These are phyloP conservation scores for Tillandsia fasciculata DNA, from an alignment of 176 grass and related monocot genomes.

Conservation along the genomic window DNA sequence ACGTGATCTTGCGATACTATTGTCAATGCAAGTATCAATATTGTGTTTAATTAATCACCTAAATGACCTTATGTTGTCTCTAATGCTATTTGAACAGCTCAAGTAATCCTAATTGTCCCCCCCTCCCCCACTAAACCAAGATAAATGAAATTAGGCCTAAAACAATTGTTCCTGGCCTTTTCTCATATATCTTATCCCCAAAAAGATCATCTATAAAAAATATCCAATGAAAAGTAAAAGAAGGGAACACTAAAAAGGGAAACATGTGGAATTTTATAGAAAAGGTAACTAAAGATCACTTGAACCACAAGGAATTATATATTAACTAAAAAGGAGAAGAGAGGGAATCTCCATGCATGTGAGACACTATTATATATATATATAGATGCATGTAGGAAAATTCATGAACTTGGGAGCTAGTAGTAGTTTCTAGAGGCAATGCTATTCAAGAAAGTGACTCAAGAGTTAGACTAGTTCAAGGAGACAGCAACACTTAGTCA, in stretches of 20 bases:
- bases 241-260: neutral
- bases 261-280: neutral
- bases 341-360: neutral
- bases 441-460: neutral
- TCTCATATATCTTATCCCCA: neutral
- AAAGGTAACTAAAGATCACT: neutral
- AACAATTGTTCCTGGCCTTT: neutral
- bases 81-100: too few relatives aligned
- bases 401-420: neutral
- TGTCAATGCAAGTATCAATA: too few relatives aligned
- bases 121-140: too few relatives aligned
- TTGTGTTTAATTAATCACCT: too few relatives aligned
- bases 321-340: neutral
- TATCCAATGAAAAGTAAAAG: neutral
- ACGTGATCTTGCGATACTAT: too few relatives aligned
- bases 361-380: neutral
- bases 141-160: too few relatives aligned
- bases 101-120: too few relatives aligned
- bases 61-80: too few relatives aligned
- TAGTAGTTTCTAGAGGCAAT: neutral
- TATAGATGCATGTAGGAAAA: neutral
- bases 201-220: neutral
- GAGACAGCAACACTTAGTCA: neutral
- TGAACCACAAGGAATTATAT: neutral
- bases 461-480: neutral